Evolutionary conservation across 768 basidiomycete species (phyloP).

Genomic region (Termitomyces heimii): DNA sequence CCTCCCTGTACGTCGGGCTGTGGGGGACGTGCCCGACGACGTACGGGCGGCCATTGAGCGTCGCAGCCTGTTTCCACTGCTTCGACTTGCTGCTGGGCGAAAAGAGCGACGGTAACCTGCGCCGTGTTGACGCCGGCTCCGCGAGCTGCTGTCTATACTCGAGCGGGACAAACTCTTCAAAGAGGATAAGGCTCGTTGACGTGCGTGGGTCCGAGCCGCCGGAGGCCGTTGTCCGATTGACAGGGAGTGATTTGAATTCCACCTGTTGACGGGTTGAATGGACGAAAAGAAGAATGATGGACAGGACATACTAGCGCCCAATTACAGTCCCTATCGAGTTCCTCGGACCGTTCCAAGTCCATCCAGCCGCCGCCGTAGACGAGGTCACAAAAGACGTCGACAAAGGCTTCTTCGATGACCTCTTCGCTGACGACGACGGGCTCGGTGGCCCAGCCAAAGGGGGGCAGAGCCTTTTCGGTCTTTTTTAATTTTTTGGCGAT

Average conservation of each 20-base stretch:
- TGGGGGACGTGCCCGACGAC: conserved; percentile 54
- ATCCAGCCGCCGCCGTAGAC: conserved; percentile 83
- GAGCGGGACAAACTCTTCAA: conserved; percentile 90
- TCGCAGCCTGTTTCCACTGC: conserved; percentile 79
- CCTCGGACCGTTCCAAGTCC: conserved; percentile 68
- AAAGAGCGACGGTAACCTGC: conserved; percentile 69
- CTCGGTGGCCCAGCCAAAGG: conserved; percentile 91
- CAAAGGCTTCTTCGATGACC: conserved; percentile 84
- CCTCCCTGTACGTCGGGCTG: conserved; percentile 51
- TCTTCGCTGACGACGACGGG: conserved; percentile 75
- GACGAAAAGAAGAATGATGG: not conserved
- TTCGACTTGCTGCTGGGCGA: conserved; percentile 36
- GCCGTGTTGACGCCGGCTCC: conserved; percentile 36
- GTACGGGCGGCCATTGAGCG: conserved; percentile 75
- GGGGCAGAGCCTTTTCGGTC: conserved; percentile 70
- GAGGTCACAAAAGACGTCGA: conserved; percentile 82
- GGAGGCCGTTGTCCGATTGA: conserved; percentile 26
- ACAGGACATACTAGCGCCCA: conserved; percentile 75
- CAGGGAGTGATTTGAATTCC: conserved; percentile 78
- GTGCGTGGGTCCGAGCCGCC: conserved; percentile 63
- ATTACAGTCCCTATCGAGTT: conserved; percentile 79
- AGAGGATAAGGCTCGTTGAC: conserved; percentile 66
- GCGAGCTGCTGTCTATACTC: conserved; percentile 81
- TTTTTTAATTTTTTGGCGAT: conserved; percentile 80
- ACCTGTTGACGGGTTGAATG: conserved; percentile 40